phyloP scores from a whole-genome alignment of 2,329 filamentous ascomycete genomes.

The Coniochaeta hoffmannii region DNA sequence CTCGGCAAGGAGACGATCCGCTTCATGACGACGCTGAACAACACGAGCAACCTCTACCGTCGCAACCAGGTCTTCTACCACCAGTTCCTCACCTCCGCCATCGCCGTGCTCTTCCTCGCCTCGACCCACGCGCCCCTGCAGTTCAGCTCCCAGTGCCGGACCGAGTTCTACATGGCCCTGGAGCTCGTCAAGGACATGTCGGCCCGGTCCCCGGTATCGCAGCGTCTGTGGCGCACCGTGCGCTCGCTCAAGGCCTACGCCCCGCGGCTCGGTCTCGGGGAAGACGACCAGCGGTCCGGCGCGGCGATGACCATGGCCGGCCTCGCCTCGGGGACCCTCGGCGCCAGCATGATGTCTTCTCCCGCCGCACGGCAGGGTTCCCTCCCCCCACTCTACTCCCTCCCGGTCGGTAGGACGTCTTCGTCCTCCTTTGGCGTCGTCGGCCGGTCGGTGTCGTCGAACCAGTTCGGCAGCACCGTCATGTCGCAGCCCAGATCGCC shows the following conservation, averaged over 20 bases:
- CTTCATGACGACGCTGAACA: conserved; percentile 63
- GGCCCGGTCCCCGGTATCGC: conserved; percentile 62
- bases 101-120: conserved; percentile 69
- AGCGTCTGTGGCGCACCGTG: conserved; percentile 67
- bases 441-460: conserved; percentile 5
- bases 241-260: conserved; percentile 64
- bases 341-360: conserved; percentile 8
- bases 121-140: conserved; percentile 67
- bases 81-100: conserved; percentile 68
- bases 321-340: conserved; percentile 33
- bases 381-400: background rate
- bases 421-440: conserved; percentile 17
- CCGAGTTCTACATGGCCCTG: conserved; percentile 73
- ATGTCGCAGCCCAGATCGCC: background rate
- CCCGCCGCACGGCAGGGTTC: conserved; percentile 4
- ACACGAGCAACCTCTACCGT: conserved; percentile 63
- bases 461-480: background rate
- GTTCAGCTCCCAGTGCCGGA: conserved; percentile 60
- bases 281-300: conserved; percentile 41
- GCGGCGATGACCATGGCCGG: conserved; percentile 50
- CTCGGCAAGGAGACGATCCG: conserved; percentile 71
- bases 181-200: conserved; percentile 68
- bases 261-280: conserved; percentile 57
- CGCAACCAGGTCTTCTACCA: conserved; percentile 71
- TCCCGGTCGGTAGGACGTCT: background rate